These are phyloP conservation scores for Tulasnella sp. DNA, from an alignment of 768 basidiomycete genomes.

Conservation along the genomic window DNA sequence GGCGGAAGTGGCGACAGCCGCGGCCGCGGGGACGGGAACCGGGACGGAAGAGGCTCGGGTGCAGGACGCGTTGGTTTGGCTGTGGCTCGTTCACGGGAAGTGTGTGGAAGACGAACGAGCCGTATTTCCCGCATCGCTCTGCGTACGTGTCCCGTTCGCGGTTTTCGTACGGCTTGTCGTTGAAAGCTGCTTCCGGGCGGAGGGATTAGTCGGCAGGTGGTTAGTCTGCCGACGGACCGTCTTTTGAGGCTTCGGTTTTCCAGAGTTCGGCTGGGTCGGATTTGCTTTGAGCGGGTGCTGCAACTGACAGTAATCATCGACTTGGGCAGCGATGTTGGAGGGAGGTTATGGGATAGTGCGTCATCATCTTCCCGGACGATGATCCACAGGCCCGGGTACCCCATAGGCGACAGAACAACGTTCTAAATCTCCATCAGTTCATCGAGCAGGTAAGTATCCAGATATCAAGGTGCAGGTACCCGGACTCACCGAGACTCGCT, in stretches of 20 bases:
- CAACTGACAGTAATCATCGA: neutral
- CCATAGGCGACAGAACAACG: neutral
- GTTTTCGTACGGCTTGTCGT: neutral
- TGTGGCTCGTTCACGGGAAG: neutral
- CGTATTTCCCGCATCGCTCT: neutral
- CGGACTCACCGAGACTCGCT: neutral
- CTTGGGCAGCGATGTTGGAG: neutral
- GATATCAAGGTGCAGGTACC: neutral
- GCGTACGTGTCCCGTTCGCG: neutral
- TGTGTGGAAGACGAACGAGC: neutral
- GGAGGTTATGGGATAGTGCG: neutral
- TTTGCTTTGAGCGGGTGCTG: neutral
- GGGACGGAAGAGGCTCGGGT: too few relatives aligned
- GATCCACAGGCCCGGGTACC: neutral
- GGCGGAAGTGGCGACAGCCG: too few relatives aligned
- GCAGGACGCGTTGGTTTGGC: too few relatives aligned
- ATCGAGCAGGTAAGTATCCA: neutral
- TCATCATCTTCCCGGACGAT: slow-evolving; percentile 8
- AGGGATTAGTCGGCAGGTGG: neutral
- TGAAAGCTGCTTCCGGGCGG: neutral
- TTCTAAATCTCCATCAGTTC: neutral
- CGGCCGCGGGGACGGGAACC: too few relatives aligned
- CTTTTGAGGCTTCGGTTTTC: neutral
- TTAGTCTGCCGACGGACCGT: neutral
- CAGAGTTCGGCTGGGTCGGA: neutral